Conservation (phyloP, 2,329 filamentous ascomycete species). For the Aspergillus ruber region DNA sequence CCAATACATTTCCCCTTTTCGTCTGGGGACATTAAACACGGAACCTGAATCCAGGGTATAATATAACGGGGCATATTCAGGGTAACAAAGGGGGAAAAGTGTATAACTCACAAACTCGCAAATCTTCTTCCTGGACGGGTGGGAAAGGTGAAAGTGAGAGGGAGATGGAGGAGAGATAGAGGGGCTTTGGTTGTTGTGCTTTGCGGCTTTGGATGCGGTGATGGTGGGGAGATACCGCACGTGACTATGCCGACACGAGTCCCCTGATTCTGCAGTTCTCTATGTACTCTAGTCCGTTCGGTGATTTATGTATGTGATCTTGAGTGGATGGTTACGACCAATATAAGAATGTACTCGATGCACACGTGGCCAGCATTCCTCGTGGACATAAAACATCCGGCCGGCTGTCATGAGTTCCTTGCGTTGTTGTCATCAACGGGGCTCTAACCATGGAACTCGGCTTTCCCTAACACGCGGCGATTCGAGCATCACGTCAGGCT, state of each 20-base stretch:
- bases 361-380: too few relatives aligned
- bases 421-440: conserved; percentile 1
- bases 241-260: conserved; percentile 16
- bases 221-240: conserved; percentile 18
- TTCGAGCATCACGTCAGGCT: too few relatives aligned
- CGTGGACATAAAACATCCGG: too few relatives aligned
- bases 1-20: not conserved
- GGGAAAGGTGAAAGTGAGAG: conserved; percentile 7
- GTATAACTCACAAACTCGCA: not conserved
- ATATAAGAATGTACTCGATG: too few relatives aligned
- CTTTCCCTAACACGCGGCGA: too few relatives aligned
- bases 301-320: too few relatives aligned
- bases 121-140: too few relatives aligned
- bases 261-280: not conserved
- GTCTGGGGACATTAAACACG: conserved; percentile 5
- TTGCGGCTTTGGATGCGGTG: conserved; percentile 17
- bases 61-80: not conserved
- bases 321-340: too few relatives aligned
- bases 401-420: conserved; percentile 1
- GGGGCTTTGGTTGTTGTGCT: conserved; percentile 30
- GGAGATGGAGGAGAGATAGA: conserved; percentile 22
- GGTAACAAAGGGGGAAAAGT: not conserved
- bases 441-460: not conserved
- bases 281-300: too few relatives aligned
- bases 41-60: conserved; percentile 1